Conservation (phyloP, 2,329 filamentous ascomycete species). For the Calonectria crousiana region DNA sequence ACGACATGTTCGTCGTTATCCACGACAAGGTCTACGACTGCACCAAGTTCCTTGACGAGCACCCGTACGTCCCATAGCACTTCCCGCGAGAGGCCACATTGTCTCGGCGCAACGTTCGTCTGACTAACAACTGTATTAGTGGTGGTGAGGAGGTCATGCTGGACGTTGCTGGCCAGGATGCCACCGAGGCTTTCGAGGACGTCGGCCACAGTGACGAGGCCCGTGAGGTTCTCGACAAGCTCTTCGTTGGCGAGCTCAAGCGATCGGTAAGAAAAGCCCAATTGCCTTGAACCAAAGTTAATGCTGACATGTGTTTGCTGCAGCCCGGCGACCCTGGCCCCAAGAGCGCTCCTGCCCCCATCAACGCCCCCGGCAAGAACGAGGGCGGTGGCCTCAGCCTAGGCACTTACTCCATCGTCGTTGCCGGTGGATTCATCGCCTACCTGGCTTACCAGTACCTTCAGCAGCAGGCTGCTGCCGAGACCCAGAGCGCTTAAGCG, state of each 20-base stretch:
- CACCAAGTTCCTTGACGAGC: constrained; percentile 94
- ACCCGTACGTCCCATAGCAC: constrained; percentile 73
- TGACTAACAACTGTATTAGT: constrained; percentile 60
- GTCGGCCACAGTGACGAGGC: constrained; percentile 99
- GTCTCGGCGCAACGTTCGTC: constrained; percentile 7
- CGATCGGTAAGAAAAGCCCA: constrained; percentile 71
- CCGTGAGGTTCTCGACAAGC: constrained; percentile 87
- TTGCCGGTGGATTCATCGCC: constrained; percentile 81
- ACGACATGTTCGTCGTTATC: constrained; percentile 90
- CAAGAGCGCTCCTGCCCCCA: constrained; percentile 61
- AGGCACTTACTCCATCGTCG: constrained; percentile 83
- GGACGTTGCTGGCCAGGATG: constrained; percentile 95
- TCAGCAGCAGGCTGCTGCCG: constrained; percentile 65
- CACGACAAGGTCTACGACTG: constrained; percentile 97
- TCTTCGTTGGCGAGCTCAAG: constrained; percentile 84
- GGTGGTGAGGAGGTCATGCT: constrained; percentile 98
- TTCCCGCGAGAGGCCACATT: constrained; percentile 3
- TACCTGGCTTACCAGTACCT: constrained; percentile 91
- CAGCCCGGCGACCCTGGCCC: constrained; percentile 84
- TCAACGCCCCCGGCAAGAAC: constrained; percentile 61
- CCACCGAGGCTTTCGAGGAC: constrained; percentile 98
- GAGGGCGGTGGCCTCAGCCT: constrained; percentile 75
- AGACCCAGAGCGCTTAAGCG: constrained; percentile 42
- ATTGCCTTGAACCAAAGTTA: background rate
- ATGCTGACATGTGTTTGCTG: constrained; percentile 40